These are phyloP conservation scores for Climacium dendroides DNA, from an alignment of 225 moss, liverwort and hornwort species.

Conservation along the genomic window DNA sequence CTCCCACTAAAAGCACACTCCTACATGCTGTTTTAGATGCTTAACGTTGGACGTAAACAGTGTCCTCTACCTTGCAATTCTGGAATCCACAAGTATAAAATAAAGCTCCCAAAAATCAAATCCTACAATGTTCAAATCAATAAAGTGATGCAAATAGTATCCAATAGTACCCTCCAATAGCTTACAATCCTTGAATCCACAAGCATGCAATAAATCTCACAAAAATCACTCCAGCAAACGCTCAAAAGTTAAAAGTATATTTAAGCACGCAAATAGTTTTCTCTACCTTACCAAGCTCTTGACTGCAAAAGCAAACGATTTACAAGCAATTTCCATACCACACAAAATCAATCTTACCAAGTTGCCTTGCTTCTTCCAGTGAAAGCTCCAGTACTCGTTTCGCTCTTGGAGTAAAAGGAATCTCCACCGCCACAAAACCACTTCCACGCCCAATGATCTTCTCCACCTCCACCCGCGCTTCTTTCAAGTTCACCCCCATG, in stretches of 20 bases:
- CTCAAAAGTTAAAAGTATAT: neutral
- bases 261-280: neutral
- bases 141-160: neutral
- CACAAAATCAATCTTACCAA: slow-evolving; percentile 37
- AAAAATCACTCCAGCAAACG: neutral
- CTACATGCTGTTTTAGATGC: neutral
- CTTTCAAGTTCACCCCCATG: slow-evolving; percentile 94
- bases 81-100: neutral
- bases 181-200: neutral
- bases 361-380: slow-evolving; percentile 90
- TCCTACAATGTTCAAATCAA: neutral
- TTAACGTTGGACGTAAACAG: neutral
- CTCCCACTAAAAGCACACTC: neutral
- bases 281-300: neutral
- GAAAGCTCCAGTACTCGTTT: slow-evolving; percentile 94
- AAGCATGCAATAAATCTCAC: neutral
- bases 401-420: slow-evolving; percentile 92
- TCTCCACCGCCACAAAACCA: slow-evolving; percentile 96
- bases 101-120: neutral
- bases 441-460: slow-evolving; percentile 98
- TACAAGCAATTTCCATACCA: neutral
- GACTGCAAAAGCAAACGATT: neutral
- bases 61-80: neutral
- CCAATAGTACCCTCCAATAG: neutral
- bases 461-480: slow-evolving; percentile 98